Conservation (phyloP, 768 basidiomycete species). For the Russula brevipes region DNA sequence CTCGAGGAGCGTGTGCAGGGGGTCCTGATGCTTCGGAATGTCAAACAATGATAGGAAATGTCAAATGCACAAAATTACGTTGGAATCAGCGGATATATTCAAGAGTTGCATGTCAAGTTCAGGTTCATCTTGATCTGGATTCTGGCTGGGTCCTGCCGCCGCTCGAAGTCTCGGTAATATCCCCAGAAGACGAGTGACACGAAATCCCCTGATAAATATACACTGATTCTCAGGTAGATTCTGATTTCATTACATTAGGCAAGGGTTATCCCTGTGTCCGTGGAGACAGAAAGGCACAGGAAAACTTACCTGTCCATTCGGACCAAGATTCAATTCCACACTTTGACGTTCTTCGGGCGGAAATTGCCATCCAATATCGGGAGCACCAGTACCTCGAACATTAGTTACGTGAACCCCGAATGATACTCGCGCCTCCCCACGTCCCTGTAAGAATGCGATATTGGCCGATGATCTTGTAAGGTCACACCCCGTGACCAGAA, state of each 20-base stretch:
- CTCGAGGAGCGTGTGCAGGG: neutral
- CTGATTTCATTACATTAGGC: neutral
- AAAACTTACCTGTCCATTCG: neutral
- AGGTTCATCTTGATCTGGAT: neutral
- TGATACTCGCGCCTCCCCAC: neutral
- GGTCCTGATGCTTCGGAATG: neutral
- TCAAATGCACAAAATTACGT: neutral
- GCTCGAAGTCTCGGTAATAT: neutral
- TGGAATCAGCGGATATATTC: neutral
- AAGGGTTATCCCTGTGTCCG: neutral
- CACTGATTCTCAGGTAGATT: conserved; percentile 1
- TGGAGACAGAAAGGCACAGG: neutral
- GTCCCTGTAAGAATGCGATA: neutral
- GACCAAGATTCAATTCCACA: neutral
- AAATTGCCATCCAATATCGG: neutral
- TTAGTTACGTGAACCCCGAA: neutral
- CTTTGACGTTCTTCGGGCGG: neutral
- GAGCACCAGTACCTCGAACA: neutral
- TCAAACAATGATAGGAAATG: neutral
- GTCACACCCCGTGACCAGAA: conserved; percentile 4
- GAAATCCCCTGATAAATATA: neutral
- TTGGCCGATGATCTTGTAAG: conserved; percentile 1
- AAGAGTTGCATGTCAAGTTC: neutral
- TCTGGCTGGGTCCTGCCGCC: neutral
- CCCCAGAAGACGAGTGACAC: neutral